Percentiles rank a stretch among this genome's conserved stretches.
Conservation (phyloP, 2,329 filamentous ascomycete genomes). For the Colletotrichum chrysophilum region DNA sequence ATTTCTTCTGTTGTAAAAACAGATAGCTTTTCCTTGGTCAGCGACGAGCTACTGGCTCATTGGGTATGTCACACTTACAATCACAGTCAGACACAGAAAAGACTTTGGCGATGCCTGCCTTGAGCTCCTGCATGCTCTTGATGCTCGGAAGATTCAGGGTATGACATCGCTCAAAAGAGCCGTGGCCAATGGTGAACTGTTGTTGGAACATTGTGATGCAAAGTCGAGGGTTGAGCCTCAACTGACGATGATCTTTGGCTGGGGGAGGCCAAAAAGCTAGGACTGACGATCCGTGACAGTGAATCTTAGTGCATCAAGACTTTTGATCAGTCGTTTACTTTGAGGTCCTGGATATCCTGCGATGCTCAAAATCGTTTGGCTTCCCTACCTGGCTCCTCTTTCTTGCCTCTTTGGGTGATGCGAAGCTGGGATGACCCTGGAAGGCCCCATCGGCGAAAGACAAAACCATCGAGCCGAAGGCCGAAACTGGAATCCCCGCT, state of each 20-base stretch:
- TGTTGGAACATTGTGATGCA: neutral
- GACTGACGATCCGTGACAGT: neutral
- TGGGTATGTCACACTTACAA: neutral
- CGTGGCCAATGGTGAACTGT: neutral
- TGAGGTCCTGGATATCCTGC: neutral
- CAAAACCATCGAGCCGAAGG: neutral
- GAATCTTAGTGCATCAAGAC: accelerated
- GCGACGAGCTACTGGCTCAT: neutral
- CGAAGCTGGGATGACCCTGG: neutral
- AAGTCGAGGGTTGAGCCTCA: neutral
- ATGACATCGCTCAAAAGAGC: neutral
- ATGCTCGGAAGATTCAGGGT: neutral
- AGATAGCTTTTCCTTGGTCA: neutral
- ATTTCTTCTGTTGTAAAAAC: neutral
- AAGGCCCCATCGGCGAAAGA: neutral
- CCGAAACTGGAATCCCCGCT: neutral
- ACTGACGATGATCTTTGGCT: no score
- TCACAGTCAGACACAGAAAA: constrained; percentile 1
- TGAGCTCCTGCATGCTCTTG: constrained; percentile 5
- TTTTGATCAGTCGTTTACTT: neutral
- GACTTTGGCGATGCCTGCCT: neutral
- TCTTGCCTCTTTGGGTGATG: neutral
- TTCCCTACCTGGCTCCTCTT: no score
- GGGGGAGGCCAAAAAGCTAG: no score
- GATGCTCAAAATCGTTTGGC: neutral